Percentiles rank a stretch among this genome's conserved stretches.
phyloP scores from a whole-genome alignment of 1,139 yeast species.

The Wickerhamomyces sp. region DNA sequence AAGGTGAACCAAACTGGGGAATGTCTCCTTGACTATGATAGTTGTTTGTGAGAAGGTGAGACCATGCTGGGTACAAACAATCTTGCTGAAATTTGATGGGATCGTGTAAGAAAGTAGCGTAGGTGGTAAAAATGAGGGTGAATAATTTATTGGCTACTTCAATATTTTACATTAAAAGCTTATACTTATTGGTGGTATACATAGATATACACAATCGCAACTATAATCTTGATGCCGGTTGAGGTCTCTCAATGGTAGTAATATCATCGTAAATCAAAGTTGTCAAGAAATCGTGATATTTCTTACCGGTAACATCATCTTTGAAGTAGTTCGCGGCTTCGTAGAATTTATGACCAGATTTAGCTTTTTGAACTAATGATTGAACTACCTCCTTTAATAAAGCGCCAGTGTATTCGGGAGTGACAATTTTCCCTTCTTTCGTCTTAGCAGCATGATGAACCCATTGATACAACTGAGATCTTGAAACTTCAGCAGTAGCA shows the following conservation, averaged over 20 bases:
- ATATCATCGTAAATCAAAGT: constrained; percentile 54
- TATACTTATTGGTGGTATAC: no score
- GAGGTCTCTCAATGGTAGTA: constrained; percentile 31
- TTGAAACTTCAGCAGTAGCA: constrained; percentile 82
- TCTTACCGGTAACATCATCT: constrained; percentile 63
- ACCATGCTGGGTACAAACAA: no score
- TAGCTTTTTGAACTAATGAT: constrained; percentile 51
- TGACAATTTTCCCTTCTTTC: constrained; percentile 49
- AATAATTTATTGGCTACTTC: no score
- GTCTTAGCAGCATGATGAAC: constrained; percentile 69
- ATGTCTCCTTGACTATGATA: constrained; percentile 1
- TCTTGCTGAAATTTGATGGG: no score
- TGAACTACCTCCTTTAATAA: constrained; percentile 59
- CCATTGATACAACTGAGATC: constrained; percentile 83
- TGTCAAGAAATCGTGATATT: constrained; percentile 63
- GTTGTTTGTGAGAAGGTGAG: no score
- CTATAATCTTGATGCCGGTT: constrained; percentile 20
- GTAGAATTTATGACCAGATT: constrained; percentile 40
- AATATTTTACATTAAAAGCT: no score
- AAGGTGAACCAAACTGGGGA: constrained; percentile 34
- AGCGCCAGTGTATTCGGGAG: constrained; percentile 50
- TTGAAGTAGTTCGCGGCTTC: constrained; percentile 55
- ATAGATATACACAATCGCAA: not conserved
- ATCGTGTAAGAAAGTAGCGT: no score
- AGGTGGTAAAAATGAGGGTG: no score